Conservation (phyloP, 352 stramenopile genomes). For the Achlya hypogyna region DNA sequence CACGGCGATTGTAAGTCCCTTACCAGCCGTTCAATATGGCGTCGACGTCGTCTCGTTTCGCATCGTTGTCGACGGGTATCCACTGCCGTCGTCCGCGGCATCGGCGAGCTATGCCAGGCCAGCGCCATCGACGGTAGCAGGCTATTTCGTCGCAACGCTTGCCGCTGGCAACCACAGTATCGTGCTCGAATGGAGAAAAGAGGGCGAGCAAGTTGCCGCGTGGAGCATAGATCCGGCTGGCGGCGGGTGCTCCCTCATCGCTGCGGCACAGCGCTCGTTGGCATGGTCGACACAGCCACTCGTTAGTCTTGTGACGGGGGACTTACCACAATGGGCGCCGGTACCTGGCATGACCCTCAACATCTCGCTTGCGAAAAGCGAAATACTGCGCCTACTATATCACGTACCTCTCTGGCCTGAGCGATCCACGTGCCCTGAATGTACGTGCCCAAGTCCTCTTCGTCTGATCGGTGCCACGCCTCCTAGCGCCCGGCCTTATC, state of each 20-base stretch:
- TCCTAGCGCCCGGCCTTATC: too few relatives aligned
- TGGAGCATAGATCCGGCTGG: constrained; percentile 10
- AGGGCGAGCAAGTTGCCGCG: neutral
- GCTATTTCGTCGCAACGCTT: constrained; percentile 2
- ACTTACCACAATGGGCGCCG: neutral
- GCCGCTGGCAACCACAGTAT: constrained; percentile 13
- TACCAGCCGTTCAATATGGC: too few relatives aligned
- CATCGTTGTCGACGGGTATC: neutral
- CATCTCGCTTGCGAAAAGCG: neutral
- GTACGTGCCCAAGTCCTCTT: too few relatives aligned
- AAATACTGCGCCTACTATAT: constrained; percentile 1
- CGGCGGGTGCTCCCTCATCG: constrained; percentile 13
- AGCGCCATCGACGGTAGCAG: constrained; percentile 3
- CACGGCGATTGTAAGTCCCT: constrained; percentile 11
- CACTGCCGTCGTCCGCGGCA: neutral
- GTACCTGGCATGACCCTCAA: neutral
- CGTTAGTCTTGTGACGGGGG: neutral
- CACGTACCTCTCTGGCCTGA: constrained; percentile 6
- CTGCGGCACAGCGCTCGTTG: neutral
- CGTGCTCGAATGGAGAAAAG: constrained; percentile 16
- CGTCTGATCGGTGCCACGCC: too few relatives aligned
- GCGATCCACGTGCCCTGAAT: neutral
- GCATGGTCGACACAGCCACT: constrained; percentile 10
- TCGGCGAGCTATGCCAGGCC: constrained; percentile 5
- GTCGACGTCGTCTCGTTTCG: constrained; percentile 16